Percentiles rank a stretch among this genome's conserved stretches.
These are phyloP conservation scores for Oldenlandia corymbosa DNA, from an alignment of 257 asterid genomes.

Conservation along the genomic window DNA sequence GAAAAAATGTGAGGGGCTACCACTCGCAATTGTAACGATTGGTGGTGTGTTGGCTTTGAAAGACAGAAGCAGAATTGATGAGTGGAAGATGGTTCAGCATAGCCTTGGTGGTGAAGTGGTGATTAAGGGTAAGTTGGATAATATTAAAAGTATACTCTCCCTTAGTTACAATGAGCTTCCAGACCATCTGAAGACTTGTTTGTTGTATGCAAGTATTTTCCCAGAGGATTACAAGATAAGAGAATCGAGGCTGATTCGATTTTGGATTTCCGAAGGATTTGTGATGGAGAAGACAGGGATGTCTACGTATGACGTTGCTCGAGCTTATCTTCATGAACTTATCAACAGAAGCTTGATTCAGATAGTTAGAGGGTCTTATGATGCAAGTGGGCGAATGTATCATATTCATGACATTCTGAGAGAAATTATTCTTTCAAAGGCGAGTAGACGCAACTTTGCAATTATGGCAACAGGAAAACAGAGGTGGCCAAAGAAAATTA, in stretches of 20 bases:
- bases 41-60: slow-evolving; percentile 12
- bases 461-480: background rate
- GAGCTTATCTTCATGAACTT: slow-evolving; percentile 22
- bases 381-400: slow-evolving; percentile 9
- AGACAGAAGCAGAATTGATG: slow-evolving; percentile 2
- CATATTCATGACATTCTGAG: slow-evolving; percentile 23
- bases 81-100: slow-evolving; percentile 5
- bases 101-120: slow-evolving; percentile 10
- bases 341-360: slow-evolving; percentile 26
- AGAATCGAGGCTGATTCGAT: slow-evolving; percentile 5
- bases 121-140: slow-evolving; percentile 3
- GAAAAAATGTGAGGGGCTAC: slow-evolving; percentile 9
- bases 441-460: slow-evolving; percentile 4
- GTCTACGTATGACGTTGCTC: slow-evolving; percentile 23
- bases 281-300: slow-evolving; percentile 13
- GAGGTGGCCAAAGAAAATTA: slow-evolving; percentile 5
- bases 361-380: background rate
- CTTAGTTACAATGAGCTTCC: slow-evolving; percentile 16
- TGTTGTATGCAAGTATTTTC: slow-evolving; percentile 3
- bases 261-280: slow-evolving; percentile 37
- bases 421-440: slow-evolving; percentile 5
- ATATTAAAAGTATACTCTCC: slow-evolving; percentile 1
- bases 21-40: background rate
- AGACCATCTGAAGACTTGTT: slow-evolving; percentile 4
- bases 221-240: slow-evolving; percentile 18